Conservation (phyloP, 2,329 filamentous ascomycete genomes). For the Cladophialophora yegresii region DNA sequence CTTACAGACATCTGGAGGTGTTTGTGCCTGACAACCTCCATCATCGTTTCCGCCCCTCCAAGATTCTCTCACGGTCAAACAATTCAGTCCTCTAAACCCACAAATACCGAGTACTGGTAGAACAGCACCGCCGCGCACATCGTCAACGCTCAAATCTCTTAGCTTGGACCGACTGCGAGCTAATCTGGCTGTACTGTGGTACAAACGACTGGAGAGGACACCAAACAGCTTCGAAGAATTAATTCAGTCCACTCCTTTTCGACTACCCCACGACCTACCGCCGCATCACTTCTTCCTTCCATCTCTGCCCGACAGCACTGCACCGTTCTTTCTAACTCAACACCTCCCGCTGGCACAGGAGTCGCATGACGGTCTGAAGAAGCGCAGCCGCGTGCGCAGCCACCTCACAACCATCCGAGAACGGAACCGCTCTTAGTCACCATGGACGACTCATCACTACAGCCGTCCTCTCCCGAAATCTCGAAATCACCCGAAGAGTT, state of each 20-base stretch:
- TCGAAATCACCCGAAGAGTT: conserved; percentile 22
- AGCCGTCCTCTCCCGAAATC: conserved; percentile 24
- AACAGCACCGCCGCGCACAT: background rate
- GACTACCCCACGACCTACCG: conserved; percentile 10
- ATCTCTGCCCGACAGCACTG: background rate
- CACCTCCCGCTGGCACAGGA: background rate
- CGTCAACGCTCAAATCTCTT: background rate
- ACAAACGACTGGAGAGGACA: background rate
- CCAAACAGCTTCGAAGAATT: conserved; percentile 14
- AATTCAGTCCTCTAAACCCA: background rate
- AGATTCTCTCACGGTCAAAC: background rate
- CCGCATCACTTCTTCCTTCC: background rate
- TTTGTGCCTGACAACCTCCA: conserved; percentile 13
- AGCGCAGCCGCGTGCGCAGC: conserved; percentile 21
- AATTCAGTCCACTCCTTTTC: conserved; percentile 5
- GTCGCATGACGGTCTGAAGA: conserved; percentile 24
- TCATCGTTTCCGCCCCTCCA: conserved; percentile 12
- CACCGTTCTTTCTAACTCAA: background rate
- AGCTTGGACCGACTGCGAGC: background rate
- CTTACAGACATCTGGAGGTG: background rate
- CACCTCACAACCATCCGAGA: background rate
- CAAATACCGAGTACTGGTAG: conserved; percentile 5
- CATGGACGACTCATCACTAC: conserved; percentile 29
- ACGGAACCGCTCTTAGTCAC: conserved; percentile 23
- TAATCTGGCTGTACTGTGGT: background rate